Evolutionary conservation across 176 grass and related monocot genomes (phyloP).

Genomic region (Lolium rigidum): DNA sequence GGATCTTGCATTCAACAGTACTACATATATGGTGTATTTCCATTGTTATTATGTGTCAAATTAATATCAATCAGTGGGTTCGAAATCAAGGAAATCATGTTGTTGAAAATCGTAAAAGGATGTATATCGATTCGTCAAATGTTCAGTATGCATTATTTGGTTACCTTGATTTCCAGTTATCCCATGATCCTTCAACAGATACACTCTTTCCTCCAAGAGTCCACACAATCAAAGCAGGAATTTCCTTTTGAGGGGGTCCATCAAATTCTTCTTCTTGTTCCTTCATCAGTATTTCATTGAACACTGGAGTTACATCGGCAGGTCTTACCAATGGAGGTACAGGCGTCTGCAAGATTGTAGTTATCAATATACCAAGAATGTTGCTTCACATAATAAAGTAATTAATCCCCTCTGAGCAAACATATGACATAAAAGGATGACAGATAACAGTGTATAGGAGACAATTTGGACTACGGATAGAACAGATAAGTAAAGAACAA

Average conservation of each 20-base stretch:
- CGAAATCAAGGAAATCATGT: background rate
- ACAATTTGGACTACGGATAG: constrained; percentile 7
- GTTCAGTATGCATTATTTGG: background rate
- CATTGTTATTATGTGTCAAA: background rate
- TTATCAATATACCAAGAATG: constrained; percentile 40
- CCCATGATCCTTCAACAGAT: constrained; percentile 98
- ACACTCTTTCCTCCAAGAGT: constrained; percentile 83
- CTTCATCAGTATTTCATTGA: constrained; percentile 75
- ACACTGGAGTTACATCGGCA: constrained; percentile 70
- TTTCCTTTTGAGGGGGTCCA: constrained; percentile 77
- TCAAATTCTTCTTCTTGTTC: constrained; percentile 68
- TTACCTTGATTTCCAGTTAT: constrained; percentile 97
- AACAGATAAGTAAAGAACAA: background rate
- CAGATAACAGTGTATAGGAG: background rate
- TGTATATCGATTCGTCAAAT: background rate
- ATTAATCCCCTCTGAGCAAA: constrained; percentile 20
- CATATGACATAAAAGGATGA: constrained; percentile 25
- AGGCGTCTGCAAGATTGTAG: constrained; percentile 70
- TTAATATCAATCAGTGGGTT: background rate
- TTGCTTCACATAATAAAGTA: constrained; percentile 23
- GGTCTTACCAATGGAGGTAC: constrained; percentile 85
- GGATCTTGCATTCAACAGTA: background rate
- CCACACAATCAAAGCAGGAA: constrained; percentile 91
- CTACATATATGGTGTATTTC: background rate
- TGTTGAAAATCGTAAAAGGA: background rate